phyloP scores from a whole-genome alignment of 2,329 filamentous ascomycete species.

The Phialophora verrucosa region DNA sequence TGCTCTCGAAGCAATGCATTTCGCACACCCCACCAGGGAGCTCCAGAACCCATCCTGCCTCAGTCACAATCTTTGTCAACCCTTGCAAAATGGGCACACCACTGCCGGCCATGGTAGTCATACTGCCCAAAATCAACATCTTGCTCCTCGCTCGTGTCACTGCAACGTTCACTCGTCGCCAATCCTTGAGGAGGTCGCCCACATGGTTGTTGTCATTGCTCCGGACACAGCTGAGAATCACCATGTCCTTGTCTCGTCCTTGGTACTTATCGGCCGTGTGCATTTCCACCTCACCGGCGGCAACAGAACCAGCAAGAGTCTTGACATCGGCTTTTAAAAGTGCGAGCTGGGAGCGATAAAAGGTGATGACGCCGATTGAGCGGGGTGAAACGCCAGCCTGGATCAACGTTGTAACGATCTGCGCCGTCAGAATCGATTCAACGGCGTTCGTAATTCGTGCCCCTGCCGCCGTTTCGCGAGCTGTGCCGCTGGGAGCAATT shows the following conservation, averaged over 20 bases:
- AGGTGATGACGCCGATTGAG: constrained; percentile 93
- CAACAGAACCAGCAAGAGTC: constrained; percentile 42
- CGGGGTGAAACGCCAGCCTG: constrained; percentile 72
- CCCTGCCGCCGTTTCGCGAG: constrained; percentile 66
- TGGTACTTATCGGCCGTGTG: constrained; percentile 98
- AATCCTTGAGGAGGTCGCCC: constrained; percentile 90
- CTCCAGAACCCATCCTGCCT: constrained; percentile 78
- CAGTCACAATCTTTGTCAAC: constrained; percentile 79
- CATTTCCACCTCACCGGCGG: constrained; percentile 76
- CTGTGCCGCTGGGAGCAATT: constrained; percentile 68
- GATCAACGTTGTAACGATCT: constrained; percentile 81
- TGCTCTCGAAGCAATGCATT: constrained; percentile 68
- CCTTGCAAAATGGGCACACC: constrained; percentile 75
- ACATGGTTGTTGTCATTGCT: constrained; percentile 82
- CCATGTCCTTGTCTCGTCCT: constrained; percentile 90
- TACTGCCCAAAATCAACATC: constrained; percentile 83
- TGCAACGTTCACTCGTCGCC: constrained; percentile 92
- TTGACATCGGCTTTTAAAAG: constrained; percentile 76
- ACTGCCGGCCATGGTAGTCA: constrained; percentile 69
- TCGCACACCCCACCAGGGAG: constrained; percentile 68
- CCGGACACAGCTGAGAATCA: constrained; percentile 84
- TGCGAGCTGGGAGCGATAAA: constrained; percentile 91
- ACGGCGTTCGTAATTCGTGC: constrained; percentile 85
- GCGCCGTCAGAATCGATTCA: constrained; percentile 78
- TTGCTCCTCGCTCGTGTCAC: constrained; percentile 93